A percentile compares a stretch with the other conserved stretches of the same genome.
phyloP scores from a whole-genome alignment of 23 red algal genomes.

The Cyanidium caldarium region DNA sequence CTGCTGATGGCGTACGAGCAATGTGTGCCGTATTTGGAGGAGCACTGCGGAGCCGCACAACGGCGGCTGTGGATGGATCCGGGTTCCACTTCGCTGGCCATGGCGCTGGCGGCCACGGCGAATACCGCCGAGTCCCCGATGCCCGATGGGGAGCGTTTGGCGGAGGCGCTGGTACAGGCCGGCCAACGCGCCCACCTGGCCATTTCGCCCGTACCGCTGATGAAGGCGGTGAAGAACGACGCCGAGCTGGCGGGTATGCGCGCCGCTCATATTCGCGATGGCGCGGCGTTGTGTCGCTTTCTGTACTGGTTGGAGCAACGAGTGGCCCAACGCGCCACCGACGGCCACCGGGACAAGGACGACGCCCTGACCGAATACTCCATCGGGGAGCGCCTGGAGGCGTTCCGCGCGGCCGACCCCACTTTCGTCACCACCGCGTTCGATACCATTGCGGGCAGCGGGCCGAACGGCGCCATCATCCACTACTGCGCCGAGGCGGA shows the following conservation, averaged over 20 bases:
- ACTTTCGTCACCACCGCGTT: conserved; percentile 58
- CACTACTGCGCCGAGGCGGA: conserved; percentile 43
- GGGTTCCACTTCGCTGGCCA: conserved; percentile 19
- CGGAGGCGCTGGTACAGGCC: not conserved
- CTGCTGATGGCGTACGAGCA: conserved; percentile 23
- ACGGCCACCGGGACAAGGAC: not conserved
- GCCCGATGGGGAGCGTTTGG: not conserved
- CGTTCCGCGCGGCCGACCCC: conserved; percentile 31
- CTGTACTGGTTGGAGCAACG: conserved; percentile 59
- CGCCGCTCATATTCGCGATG: conserved; percentile 61
- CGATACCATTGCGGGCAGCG: conserved; percentile 63
- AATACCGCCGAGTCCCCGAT: not conserved
- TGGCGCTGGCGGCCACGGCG: conserved; percentile 23
- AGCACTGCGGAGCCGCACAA: not conserved
- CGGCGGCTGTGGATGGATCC: conserved; percentile 66
- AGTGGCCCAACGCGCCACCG: not conserved
- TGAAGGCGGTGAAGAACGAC: conserved; percentile 82
- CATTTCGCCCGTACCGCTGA: conserved; percentile 36
- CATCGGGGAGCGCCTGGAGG: conserved; percentile 26
- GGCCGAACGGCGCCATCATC: conserved; percentile 83
- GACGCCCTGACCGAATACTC: conserved; percentile 32
- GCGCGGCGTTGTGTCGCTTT: conserved; percentile 32
- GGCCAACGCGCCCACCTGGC: not conserved
- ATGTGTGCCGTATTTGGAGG: conserved; percentile 22
- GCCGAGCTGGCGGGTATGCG: conserved; percentile 68